Conservation (phyloP, 495 filamentous ascomycete species). For the Lasiosphaeria miniovina region DNA sequence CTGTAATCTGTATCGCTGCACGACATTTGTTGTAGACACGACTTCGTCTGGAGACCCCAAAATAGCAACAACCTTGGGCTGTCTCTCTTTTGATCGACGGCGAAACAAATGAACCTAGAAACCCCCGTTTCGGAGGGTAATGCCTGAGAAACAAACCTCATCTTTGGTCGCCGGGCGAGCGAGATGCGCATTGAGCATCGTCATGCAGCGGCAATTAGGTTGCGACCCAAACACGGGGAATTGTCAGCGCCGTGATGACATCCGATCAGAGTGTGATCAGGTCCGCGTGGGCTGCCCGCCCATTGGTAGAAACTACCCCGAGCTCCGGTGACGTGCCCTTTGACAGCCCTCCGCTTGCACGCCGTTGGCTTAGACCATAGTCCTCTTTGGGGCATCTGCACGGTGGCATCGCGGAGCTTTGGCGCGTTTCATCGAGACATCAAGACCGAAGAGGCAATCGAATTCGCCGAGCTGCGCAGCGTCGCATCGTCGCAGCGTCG, state of each 20-base stretch:
- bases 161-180: neutral
- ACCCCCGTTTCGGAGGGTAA: neutral
- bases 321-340: too few relatives aligned
- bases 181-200: neutral
- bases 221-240: slow-evolving; percentile 1
- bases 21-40: too few relatives aligned
- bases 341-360: too few relatives aligned
- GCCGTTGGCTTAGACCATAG: too few relatives aligned
- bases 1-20: too few relatives aligned
- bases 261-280: too few relatives aligned
- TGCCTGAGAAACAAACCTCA: neutral
- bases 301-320: too few relatives aligned
- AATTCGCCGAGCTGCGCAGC: neutral
- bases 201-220: neutral
- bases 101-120: neutral
- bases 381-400: neutral
- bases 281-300: too few relatives aligned
- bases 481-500: neutral
- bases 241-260: too few relatives aligned
- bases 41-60: too few relatives aligned
- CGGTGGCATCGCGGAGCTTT: neutral
- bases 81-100: neutral
- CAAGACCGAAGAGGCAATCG: neutral
- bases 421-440: neutral
- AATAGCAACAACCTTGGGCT: too few relatives aligned